Evolutionary conservation across 2,329 filamentous ascomycete genomes (phyloP).

Genomic region (Aspergillus hiratsukae): DNA sequence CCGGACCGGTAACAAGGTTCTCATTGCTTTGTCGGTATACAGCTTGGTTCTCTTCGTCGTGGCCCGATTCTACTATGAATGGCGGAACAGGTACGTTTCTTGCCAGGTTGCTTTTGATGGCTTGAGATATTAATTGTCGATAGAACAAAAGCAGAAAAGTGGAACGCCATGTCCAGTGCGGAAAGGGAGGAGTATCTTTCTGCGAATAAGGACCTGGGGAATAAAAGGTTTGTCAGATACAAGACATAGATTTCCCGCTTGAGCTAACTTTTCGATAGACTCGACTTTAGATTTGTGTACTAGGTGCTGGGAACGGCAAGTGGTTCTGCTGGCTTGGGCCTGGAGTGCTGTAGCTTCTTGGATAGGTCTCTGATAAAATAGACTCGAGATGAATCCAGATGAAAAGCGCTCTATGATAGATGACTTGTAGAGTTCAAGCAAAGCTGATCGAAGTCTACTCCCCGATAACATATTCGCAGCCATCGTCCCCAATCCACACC

Average conservation of each 20-base stretch:
- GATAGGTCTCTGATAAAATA: background rate
- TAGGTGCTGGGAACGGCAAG: constrained; percentile 10
- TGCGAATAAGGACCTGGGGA: constrained; percentile 37
- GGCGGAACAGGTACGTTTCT: constrained; percentile 35
- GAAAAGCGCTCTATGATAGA: background rate
- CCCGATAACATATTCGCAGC: constrained; percentile 60
- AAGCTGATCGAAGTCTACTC: constrained; percentile 33
- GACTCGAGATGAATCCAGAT: background rate
- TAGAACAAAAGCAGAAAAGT: constrained; percentile 32
- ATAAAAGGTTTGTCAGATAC: constrained; percentile 36
- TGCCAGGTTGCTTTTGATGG: background rate
- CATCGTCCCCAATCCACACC: constrained; percentile 57
- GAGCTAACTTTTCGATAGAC: constrained; percentile 15
- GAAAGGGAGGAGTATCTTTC: constrained; percentile 35
- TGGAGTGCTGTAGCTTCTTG: too few relatives aligned
- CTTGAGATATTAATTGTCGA: constrained; percentile 2
- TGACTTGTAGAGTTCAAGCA: background rate
- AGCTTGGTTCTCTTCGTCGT: constrained; percentile 48
- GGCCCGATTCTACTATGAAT: constrained; percentile 38
- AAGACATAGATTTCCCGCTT: background rate
- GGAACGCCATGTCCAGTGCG: constrained; percentile 39
- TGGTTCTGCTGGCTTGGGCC: constrained; percentile 4
- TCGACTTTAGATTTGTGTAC: constrained; percentile 37
- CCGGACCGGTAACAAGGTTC: constrained; percentile 54
- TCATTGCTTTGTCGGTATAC: constrained; percentile 50